Evolutionary conservation across 1,139 yeast species (phyloP).

Genomic region (Protomyces gravidus): DNA sequence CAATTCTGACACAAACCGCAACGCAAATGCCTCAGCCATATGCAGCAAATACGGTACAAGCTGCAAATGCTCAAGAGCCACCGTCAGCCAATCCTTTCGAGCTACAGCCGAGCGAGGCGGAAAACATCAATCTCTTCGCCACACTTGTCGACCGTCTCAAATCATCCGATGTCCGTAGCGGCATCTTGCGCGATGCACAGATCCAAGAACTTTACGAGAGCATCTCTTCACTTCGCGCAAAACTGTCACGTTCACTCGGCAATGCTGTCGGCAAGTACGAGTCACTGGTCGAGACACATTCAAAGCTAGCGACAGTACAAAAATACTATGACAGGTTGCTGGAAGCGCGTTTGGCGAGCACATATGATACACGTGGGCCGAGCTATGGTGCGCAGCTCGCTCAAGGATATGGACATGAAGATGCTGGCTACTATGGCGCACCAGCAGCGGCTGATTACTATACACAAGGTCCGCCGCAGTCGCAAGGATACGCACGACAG

Average conservation of each 20-base stretch:
- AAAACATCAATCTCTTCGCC: conserved; percentile 64
- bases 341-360: conserved; percentile 58
- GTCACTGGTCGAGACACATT: conserved; percentile 65
- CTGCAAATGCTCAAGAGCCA: neutral
- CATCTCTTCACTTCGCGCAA: conserved; percentile 67
- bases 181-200: conserved; percentile 57
- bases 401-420: neutral
- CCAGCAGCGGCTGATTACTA: neutral
- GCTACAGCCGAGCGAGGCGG: conserved; percentile 59
- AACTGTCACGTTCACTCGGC: conserved; percentile 61
- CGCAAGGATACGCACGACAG: neutral
- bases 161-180: conserved; percentile 49
- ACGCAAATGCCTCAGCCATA: conserved; percentile 34
- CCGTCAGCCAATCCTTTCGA: conserved; percentile 36
- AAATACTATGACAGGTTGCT: conserved; percentile 72
- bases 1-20: neutral
- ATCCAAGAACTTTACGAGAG: conserved; percentile 62
- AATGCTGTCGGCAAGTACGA: conserved; percentile 63
- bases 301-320: conserved; percentile 73
- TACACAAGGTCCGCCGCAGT: neutral
- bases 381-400: neutral
- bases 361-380: conserved; percentile 43
- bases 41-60: conserved; percentile 4
- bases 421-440: neutral
- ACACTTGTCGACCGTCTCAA: conserved; percentile 57